These are phyloP conservation scores for Microbotryum silenes-acaulis DNA, from an alignment of 1,284 basidiomycete genomes.

Conservation along the genomic window DNA sequence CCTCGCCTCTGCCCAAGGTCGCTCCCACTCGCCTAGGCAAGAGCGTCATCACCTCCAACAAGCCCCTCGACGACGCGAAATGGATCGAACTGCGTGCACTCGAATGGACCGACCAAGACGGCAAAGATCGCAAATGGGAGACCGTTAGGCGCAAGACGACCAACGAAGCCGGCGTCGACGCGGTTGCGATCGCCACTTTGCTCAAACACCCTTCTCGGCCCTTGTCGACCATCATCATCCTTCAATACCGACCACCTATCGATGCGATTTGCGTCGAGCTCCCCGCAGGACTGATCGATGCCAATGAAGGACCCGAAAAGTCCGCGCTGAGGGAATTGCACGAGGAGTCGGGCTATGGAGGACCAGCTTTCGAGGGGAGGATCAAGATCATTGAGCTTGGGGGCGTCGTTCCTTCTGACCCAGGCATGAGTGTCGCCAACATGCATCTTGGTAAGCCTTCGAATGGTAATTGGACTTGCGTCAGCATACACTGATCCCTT, in stretches of 20 bases:
- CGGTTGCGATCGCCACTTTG: constrained; percentile 73
- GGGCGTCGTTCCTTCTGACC: constrained; percentile 16
- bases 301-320: constrained; percentile 63
- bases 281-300: constrained; percentile 78
- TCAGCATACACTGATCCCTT: not conserved
- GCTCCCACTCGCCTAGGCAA: constrained; percentile 16
- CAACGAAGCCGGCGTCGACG: constrained; percentile 66
- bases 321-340: constrained; percentile 76
- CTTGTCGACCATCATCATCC: constrained; percentile 58
- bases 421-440: not conserved
- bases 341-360: constrained; percentile 78
- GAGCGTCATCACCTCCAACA: not conserved
- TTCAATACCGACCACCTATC: constrained; percentile 29
- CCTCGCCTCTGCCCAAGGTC: constrained; percentile 10
- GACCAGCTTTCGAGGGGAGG: constrained; percentile 33
- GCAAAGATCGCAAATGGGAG: constrained; percentile 68
- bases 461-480: not conserved
- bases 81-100: constrained; percentile 19
- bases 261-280: constrained; percentile 52
- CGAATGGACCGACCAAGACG: constrained; percentile 28
- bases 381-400: constrained; percentile 24
- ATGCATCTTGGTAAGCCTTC: not conserved
- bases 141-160: constrained; percentile 71
- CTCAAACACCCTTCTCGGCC: constrained; percentile 51
- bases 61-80: not conserved